Base-by-base conservation (phyloP, 495 filamentous ascomycete genomes). In the Niebla homalea region DNA sequence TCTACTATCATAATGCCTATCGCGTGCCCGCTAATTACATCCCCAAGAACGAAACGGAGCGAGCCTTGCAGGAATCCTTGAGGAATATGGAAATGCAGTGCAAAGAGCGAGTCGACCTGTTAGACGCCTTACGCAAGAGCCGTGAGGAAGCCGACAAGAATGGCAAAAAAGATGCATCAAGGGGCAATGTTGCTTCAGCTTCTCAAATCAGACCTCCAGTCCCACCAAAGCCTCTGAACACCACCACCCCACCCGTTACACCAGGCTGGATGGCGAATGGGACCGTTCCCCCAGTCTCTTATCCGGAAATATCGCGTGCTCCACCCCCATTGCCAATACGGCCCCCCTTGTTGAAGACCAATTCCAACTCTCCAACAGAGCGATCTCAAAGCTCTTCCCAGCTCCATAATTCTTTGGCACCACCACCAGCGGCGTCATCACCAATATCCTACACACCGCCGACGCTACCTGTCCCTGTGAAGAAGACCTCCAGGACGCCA, bases 41-140 rank as follows among this genome's bases (percentile, higher is more conserved):
- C 6, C 85, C 87, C 15, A 81, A 78, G 55, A 79, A 79, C 47
- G 89, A 94, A 66, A 93, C 89, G 1, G 93, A 98, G 57, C 83
- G 77, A 51, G 79, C 83, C 5, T 69, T 97, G 39, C 76, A 86
- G 42, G 85, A 89, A 26, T 89, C 86, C 50, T 68, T 98, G 48
- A 76, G 78, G 49, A 75, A 83, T 49, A 76, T 98, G 61, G 88
- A 96, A 61, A 62, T 89, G 59, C 89, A 97, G 70, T 95, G 88
- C 67, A 92, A 93, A 63, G 89, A 97, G 67, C 78, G 86, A 43
- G 87, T 95, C 43, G 88, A 92, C 63, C 72, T 97, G 16, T 71
- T 98, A 15, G 84, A 90, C 54, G 84, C 89, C 21, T 71, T 97
- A 46, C 75, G 77, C 40, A 67, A 82, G 51, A 94, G 88, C 54